Conservation (phyloP, 306 rosid species). For the Quercus gilva region DNA sequence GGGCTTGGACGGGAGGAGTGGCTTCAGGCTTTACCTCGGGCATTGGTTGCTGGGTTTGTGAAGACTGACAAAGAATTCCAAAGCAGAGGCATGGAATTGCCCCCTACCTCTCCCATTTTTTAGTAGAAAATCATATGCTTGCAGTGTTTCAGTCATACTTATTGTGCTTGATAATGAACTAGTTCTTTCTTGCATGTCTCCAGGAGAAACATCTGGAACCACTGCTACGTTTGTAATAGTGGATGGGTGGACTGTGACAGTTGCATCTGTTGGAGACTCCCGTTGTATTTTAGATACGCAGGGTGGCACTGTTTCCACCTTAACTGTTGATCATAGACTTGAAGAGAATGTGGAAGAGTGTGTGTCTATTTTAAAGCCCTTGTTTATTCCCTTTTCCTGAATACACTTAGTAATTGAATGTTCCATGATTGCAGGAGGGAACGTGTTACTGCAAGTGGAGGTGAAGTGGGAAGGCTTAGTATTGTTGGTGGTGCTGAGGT, state of each 20-base stretch:
- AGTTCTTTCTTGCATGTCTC: constrained; percentile 19
- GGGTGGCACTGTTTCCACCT: constrained; percentile 73
- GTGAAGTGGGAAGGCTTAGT: constrained; percentile 97
- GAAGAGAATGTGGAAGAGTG: constrained; percentile 96
- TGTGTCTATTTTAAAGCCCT: constrained; percentile 16
- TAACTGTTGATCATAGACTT: constrained; percentile 93
- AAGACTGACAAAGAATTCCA: constrained; percentile 97
- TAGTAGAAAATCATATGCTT: neutral
- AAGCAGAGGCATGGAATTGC: constrained; percentile 59
- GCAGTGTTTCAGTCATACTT: neutral
- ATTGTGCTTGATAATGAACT: neutral
- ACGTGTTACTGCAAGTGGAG: constrained; percentile 94
- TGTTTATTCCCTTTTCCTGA: constrained; percentile 8
- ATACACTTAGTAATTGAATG: constrained; percentile 13
- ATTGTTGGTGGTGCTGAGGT: constrained; percentile 93
- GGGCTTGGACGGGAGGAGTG: constrained; percentile 92
- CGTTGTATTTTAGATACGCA: constrained; percentile 92
- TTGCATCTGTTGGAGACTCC: constrained; percentile 97
- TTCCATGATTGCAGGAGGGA: constrained; percentile 60
- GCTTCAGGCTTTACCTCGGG: constrained; percentile 95
- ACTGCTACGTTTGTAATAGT: constrained; percentile 92
- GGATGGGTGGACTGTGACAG: constrained; percentile 98
- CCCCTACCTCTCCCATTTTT: neutral
- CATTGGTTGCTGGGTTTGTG: constrained; percentile 95
- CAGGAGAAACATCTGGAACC: constrained; percentile 98